These are phyloP conservation scores for Rhynchospora breviuscula DNA, from an alignment of 176 grass and related monocot species.

Conservation along the genomic window DNA sequence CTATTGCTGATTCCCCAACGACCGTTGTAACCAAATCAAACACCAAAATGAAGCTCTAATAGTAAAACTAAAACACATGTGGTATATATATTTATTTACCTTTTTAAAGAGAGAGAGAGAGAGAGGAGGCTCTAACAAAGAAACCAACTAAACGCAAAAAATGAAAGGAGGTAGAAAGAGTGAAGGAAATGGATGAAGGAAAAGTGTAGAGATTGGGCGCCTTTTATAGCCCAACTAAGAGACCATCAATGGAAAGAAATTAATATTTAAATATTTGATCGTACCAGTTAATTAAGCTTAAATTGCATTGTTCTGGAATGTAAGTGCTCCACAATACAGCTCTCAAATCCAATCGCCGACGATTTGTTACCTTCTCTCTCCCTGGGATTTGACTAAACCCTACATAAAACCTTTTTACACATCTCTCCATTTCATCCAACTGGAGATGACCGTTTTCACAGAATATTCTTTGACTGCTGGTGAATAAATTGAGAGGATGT, in stretches of 20 bases:
- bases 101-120: background rate
- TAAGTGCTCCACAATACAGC: background rate
- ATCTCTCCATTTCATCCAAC: background rate
- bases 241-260: background rate
- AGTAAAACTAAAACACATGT: background rate
- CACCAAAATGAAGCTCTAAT: background rate
- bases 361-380: constrained; percentile 15
- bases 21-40: background rate
- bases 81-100: background rate
- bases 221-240: constrained; percentile 17
- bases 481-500: background rate
- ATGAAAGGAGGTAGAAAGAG: background rate
- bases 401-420: background rate
- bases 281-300: constrained; percentile 1
- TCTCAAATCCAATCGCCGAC: background rate
- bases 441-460: background rate
- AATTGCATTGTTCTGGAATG: constrained; percentile 6
- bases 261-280: background rate
- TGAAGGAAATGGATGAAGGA: constrained; percentile 9
- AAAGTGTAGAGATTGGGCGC: background rate
- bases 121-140: background rate
- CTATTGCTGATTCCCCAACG: background rate
- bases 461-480: background rate
- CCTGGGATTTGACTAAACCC: constrained; percentile 10
- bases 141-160: constrained; percentile 16